These are phyloP conservation scores for Gentiana macrophylla DNA, from an alignment of 257 asterid genomes.

Conservation along the genomic window DNA sequence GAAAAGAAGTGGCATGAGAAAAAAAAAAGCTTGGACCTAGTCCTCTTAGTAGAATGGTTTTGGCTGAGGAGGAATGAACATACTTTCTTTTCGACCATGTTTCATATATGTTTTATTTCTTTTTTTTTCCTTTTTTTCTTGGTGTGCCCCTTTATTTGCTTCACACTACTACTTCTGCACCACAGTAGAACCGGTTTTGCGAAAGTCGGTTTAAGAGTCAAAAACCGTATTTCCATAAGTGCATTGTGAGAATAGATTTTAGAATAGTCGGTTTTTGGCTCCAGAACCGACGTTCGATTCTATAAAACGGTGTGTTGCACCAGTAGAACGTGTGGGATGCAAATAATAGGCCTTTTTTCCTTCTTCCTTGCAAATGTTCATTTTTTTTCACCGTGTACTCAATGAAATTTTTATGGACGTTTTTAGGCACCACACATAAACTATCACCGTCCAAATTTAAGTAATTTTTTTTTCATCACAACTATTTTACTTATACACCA, in stretches of 20 bases:
- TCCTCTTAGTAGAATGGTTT: conserved; percentile 72
- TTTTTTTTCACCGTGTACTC: too few species aligned
- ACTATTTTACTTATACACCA: too few species aligned
- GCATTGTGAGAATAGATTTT: neutral
- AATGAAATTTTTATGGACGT: too few species aligned
- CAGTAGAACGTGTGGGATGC: conserved; percentile 1
- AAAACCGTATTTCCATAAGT: neutral
- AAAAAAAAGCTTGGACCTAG: conserved; percentile 74
- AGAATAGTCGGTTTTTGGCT: too few species aligned
- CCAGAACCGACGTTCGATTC: too few species aligned
- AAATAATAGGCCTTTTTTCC: too few species aligned
- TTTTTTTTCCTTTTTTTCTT: conserved; percentile 3
- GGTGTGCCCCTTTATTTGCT: neutral
- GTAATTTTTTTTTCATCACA: too few species aligned
- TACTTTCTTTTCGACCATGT: neutral
- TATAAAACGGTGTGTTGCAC: too few species aligned
- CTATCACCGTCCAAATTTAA: too few species aligned
- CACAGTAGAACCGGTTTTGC: too few species aligned
- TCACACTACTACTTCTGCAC: neutral
- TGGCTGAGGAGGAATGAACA: conserved; percentile 35
- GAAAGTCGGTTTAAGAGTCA: too few species aligned
- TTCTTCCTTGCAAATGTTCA: neutral
- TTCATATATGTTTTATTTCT: neutral
- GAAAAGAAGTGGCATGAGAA: conserved; percentile 54
- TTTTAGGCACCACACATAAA: too few species aligned